Base-by-base conservation (phyloP, 805 yeast species). In the Ogataea trehaloabstinens region DNA sequence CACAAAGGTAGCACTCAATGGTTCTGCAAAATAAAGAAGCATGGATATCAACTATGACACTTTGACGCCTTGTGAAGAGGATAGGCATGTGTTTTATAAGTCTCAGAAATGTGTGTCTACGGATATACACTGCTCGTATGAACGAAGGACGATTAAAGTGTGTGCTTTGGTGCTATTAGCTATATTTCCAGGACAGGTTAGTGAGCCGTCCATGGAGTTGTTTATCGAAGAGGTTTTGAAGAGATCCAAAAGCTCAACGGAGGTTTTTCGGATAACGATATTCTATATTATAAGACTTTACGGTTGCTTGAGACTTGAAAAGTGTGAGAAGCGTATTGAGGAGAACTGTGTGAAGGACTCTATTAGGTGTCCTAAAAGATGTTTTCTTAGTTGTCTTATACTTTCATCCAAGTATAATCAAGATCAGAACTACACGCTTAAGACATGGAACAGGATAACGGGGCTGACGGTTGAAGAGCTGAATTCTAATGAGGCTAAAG, bases 391-490 rank as follows among this genome's bases (percentile, higher is more conserved):
- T 2, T 74, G 85, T 52, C 58, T 87, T 37, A 83, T 86, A 37
- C 64, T 87, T 27, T 80, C 93, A 4, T 74, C 82, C 37, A 87
- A 87, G 56, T 85, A 79, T 58, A 68, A 73, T 43, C 87, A 80
- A 55, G 95, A 87, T 61, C 74, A 77, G 35, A 82, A 81, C 55
- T 85, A 76, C 60, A 69, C 84, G 21, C 70, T 83, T 49, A 71
- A 69, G 45, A 75, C 85, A 5, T 87, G 95, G 95, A 67, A 82
- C 36, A 75, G 77, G 55, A 80, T 87, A 35, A 74, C 87, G 24
- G 93, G 95, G 0, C 68, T 84, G 28, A 54, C 75, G 17, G 53
- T 73, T 4, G 47, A 57, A 20, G 80, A 76, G 41, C 64, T 87
- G 37, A 69, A 66, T 43, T 42, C 44, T 4, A 55, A 52, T 29